Base-by-base conservation (phyloP, 2,329 filamentous ascomycete genomes). In the Akanthomyces muscarius region DNA sequence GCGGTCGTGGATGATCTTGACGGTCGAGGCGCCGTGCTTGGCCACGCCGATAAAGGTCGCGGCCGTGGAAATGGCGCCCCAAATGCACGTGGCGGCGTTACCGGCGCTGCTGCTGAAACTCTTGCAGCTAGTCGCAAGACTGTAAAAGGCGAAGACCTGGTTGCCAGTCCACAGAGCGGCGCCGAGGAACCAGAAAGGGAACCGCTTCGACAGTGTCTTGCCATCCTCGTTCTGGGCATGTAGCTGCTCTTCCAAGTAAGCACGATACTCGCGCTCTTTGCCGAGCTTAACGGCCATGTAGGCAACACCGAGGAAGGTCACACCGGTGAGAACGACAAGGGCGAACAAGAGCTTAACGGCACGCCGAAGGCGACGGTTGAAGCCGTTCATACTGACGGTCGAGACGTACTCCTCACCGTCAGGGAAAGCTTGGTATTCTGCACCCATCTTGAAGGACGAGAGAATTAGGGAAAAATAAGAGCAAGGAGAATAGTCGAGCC, bases 1-100 rank as follows among this genome's bases (percentile, higher is more conserved):
- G 14, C 38, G 33, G 33, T 38, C 33, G n/a, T 54, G 52, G 33
- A 54, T 54, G 52, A 38, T 54, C 52, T 38, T 54, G 52, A 54
- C 33, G 1, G 33, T 54, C 52, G 33, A 38, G 0, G 33, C 33
- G 52, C 52, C 52, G 38, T 54, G 52, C 38, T 38, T 38, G 30
- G n/a, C 52, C 4, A 38, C 33, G 33, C 52, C 52, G n/a, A 41
- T 54, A 18, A 54, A 54, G 21, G 52, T 54, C n/a, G 38, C 52
- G 6, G 51, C 52, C 18, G 33, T 54, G 13, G 33, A 54, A 18
- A 54, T 54, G 52, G 52, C 52, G 18, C 52, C 52, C 52, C 52
- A 54, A 10, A 54, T 18, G 33, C 52, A 54, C 0, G 52, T 38
- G 5, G 52, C 52, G 1, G 52, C 52, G 52, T 54, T 54, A 11